phyloP scores from a whole-genome alignment of 176 grass and related monocot species.

The Raddia guianensis region DNA sequence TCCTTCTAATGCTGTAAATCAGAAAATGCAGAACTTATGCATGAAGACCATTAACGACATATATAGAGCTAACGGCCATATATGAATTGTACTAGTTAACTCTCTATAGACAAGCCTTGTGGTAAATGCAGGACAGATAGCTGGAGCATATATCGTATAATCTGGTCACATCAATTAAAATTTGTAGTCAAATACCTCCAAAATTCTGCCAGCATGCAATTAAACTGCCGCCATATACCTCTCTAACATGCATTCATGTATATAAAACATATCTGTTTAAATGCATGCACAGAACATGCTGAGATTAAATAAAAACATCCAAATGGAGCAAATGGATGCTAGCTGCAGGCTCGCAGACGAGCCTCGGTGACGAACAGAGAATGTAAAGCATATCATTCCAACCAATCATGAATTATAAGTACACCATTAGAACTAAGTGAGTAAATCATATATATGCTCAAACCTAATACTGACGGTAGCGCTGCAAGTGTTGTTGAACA shows the following conservation, averaged over 20 bases:
- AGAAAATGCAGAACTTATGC: background rate
- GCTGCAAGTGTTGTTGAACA: constrained; percentile 23
- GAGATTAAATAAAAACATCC: background rate
- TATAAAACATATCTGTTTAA: background rate
- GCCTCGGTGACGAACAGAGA: background rate
- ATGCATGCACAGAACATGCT: background rate
- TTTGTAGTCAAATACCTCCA: background rate
- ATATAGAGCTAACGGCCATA: background rate
- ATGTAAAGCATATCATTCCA: background rate
- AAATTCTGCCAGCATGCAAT: background rate
- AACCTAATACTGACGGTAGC: constrained; percentile 43
- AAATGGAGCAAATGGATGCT: background rate
- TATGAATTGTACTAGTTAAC: background rate
- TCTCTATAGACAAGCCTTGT: background rate
- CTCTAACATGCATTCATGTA: background rate
- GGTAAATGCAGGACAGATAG: background rate
- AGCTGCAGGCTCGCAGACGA: background rate
- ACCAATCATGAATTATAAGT: background rate
- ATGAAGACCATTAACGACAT: background rate
- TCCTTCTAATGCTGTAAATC: background rate
- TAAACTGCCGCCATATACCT: background rate
- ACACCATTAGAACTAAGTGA: background rate
- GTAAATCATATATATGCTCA: constrained; percentile 15
- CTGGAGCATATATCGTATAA: background rate
- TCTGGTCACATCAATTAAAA: background rate